Base-by-base conservation (phyloP, 345 rosid genomes). In the Linum tenue region DNA sequence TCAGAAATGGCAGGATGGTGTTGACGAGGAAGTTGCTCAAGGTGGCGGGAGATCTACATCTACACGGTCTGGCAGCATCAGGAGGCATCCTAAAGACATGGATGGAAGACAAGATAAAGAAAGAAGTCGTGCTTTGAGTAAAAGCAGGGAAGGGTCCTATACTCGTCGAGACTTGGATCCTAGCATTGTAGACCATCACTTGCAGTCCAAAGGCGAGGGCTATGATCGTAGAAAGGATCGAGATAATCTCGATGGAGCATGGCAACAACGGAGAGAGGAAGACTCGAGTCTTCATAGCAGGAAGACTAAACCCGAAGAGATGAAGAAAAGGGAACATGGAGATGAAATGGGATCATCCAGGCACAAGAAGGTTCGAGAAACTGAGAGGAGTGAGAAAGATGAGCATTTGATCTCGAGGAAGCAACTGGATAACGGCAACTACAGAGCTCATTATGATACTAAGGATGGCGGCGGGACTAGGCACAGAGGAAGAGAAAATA, bases 11-110 rank as follows among this genome's bases (percentile, higher is more conserved):
- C 83, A 72, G 62, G 91, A 83, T 76, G 74, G 82, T 62, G 79
- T 70, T 60, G 99, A 88, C 55, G 99, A 94, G 74, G 99, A 94
- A 79, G 88, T 88, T 74, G 72, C 82, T 73, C 95, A 90, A 81
- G 89, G 70, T 70, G 76, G 80, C 55, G 78, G 71, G 57, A 78
- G 71, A 66, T 77, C 74, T 64, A 22, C 31, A 66, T 77, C 74
- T 64, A 60, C 73, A 50, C 88, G 77, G 41, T 61, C 59, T 35
- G 80, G 80, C 40, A 79, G 72, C 69, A 48, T 65, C 66, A 83
- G 69, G 68, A 84, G 73, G 78, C 81, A 72, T 31, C 80, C 77
- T 67, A 94, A 77, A 79, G 87, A 80, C 60, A 78, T 64, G 64
- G 89, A 85, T 58, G 64, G 72, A 68, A 85, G 89, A 72, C 82